These are phyloP conservation scores for Exophiala sp. DNA, from an alignment of 2,329 filamentous ascomycete species.

Conservation along the genomic window DNA sequence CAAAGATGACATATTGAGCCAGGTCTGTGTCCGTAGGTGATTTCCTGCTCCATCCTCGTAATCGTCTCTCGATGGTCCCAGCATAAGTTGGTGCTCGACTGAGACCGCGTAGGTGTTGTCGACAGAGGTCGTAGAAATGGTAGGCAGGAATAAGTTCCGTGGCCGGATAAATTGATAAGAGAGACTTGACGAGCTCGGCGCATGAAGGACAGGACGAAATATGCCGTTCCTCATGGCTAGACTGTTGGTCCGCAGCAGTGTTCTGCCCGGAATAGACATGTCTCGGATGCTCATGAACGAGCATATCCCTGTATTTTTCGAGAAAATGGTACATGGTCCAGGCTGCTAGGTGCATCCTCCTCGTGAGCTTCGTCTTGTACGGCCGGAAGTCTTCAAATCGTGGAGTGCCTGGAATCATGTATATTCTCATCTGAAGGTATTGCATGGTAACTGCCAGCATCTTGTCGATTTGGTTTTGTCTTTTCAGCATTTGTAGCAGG, in stretches of 20 bases:
- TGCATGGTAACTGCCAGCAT: constrained; percentile 18
- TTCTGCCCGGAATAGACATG: not conserved
- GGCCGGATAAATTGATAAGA: constrained; percentile 17
- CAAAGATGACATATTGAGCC: constrained; percentile 21
- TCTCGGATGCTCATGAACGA: constrained; percentile 18
- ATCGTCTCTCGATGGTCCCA: constrained; percentile 20
- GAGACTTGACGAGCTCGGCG: constrained; percentile 5
- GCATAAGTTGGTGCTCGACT: constrained; percentile 23
- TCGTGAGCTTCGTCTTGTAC: constrained; percentile 16
- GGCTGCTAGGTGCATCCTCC: constrained; percentile 18
- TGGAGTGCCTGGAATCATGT: constrained; percentile 19
- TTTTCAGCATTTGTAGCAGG: constrained; percentile 20
- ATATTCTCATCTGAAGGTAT: constrained; percentile 25
- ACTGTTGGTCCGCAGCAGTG: not conserved
- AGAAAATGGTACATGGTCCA: constrained; percentile 26
- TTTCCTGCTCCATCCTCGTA: constrained; percentile 20
- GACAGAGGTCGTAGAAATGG: constrained; percentile 22
- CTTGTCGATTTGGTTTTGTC: constrained; percentile 17
- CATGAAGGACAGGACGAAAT: constrained; percentile 12
- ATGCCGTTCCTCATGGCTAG: not conserved
- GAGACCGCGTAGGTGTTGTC: constrained; percentile 20
- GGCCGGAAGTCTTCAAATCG: constrained; percentile 20
- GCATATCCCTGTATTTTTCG: constrained; percentile 21
- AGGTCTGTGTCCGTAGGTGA: constrained; percentile 22
- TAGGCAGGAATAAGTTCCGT: constrained; percentile 21